These are phyloP conservation scores for Thraustochytrium sp. DNA, from an alignment of 352 stramenopile genomes.

Conservation along the genomic window DNA sequence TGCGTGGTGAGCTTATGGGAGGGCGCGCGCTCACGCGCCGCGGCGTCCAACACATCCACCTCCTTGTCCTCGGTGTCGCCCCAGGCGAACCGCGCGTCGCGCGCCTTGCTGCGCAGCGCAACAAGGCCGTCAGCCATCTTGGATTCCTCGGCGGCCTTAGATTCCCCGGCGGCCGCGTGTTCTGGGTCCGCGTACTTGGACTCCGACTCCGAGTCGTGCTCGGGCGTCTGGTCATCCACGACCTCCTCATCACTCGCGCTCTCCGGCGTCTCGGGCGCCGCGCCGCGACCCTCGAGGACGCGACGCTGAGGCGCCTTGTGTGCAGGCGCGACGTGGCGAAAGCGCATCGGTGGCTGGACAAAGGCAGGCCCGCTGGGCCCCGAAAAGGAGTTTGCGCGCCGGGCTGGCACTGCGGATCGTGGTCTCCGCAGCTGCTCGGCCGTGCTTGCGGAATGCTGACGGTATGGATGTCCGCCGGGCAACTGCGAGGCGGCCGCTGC, in stretches of 20 bases:
- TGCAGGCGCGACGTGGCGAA: background rate
- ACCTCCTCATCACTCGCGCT: too few species aligned
- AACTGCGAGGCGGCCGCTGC: background rate
- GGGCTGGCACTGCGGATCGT: background rate
- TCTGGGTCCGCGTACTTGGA: too few species aligned
- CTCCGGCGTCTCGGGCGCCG: too few species aligned
- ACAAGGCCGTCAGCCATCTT: too few species aligned
- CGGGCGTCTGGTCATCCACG: too few species aligned
- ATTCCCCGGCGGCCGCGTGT: too few species aligned
- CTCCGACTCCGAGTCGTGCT: too few species aligned
- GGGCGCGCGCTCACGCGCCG: background rate
- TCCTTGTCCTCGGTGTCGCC: background rate
- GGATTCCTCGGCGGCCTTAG: too few species aligned
- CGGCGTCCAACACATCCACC: background rate
- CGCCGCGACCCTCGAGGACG: background rate
- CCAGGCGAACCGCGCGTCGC: background rate
- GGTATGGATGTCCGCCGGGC: background rate
- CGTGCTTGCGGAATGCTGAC: conserved; percentile 31
- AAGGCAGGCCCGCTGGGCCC: background rate
- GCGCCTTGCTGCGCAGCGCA: background rate
- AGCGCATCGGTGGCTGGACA: background rate
- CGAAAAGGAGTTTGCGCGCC: conserved; percentile 1
- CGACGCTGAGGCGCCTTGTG: background rate
- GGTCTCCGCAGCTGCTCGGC: background rate
- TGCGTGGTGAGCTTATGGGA: background rate